These are phyloP conservation scores for Cutaneotrichosporon sp. DNA, from an alignment of 1,284 basidiomycete species.

Conservation along the genomic window DNA sequence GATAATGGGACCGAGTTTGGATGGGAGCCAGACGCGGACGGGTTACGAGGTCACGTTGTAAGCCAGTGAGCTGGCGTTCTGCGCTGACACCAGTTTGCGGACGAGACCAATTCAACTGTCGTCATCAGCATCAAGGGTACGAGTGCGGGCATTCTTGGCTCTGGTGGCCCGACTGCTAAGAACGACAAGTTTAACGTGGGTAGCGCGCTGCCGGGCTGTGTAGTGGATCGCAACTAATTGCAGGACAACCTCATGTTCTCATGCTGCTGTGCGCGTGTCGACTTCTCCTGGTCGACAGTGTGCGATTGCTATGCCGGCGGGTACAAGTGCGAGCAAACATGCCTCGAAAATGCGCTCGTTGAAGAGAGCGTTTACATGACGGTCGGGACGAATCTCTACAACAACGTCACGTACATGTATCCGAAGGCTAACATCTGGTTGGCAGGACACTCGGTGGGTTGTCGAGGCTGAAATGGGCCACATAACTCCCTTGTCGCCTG, in stretches of 20 bases:
- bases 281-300: slow-evolving; percentile 91
- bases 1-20: slow-evolving; percentile 72
- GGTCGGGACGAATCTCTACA: slow-evolving; percentile 78
- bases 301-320: slow-evolving; percentile 84
- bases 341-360: slow-evolving; percentile 71
- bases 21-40: slow-evolving; percentile 82
- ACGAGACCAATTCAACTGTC: slow-evolving; percentile 76
- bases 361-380: slow-evolving; percentile 75
- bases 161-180: slow-evolving; percentile 75
- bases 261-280: slow-evolving; percentile 92
- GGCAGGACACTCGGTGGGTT: slow-evolving; percentile 67
- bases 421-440: slow-evolving; percentile 91
- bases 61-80: not conserved
- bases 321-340: slow-evolving; percentile 77
- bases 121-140: slow-evolving; percentile 94
- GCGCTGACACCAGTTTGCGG: slow-evolving; percentile 56
- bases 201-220: not conserved
- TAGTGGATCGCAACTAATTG: not conserved
- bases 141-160: slow-evolving; percentile 69
- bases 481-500: not conserved
- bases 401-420: slow-evolving; percentile 90
- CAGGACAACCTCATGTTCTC: slow-evolving; percentile 92
- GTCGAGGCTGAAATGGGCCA: too few species aligned
- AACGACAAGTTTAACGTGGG: slow-evolving; percentile 82
- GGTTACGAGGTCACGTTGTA: slow-evolving; percentile 79